These are phyloP conservation scores for Penicillium nucicola DNA, from an alignment of 495 filamentous ascomycete genomes.

Conservation along the genomic window DNA sequence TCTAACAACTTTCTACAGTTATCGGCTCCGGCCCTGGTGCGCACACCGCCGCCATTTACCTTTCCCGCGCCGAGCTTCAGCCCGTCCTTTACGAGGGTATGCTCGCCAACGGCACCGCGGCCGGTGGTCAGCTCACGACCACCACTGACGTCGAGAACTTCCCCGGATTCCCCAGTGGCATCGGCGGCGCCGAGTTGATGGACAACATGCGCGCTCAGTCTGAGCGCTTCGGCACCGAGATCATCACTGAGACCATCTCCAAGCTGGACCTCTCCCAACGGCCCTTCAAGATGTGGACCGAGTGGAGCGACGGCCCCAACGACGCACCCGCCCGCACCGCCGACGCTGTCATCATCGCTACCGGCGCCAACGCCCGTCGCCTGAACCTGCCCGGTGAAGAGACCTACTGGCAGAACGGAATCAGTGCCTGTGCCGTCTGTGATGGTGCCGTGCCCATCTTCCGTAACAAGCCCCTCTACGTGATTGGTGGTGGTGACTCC, in stretches of 20 bases:
- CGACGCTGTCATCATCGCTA: constrained; percentile 89
- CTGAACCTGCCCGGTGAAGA: constrained; percentile 85
- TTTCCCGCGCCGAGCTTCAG: constrained; percentile 84
- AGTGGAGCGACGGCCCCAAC: constrained; percentile 71
- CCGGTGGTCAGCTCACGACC: constrained; percentile 94
- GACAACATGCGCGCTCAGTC: constrained; percentile 92
- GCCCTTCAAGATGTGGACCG: constrained; percentile 89
- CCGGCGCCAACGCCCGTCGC: constrained; percentile 85
- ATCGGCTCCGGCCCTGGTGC: constrained; percentile 95
- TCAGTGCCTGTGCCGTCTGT: constrained; percentile 95
- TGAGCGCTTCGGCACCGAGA: constrained; percentile 83
- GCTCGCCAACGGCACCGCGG: constrained; percentile 93
- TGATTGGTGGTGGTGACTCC: constrained; percentile 96
- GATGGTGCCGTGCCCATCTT: constrained; percentile 98
- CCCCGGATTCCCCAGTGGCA: constrained; percentile 86
- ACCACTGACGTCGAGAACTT: constrained; percentile 99
- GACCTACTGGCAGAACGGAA: constrained; percentile 93
- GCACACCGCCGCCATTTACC: constrained; percentile 95
- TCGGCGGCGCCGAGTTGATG: constrained; percentile 86
- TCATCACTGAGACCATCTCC: constrained; percentile 87
- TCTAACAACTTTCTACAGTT: constrained; percentile 35
- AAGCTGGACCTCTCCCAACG: constrained; percentile 80
- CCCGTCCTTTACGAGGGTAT: constrained; percentile 96
- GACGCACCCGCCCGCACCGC: constrained; percentile 71
- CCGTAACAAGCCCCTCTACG: constrained; percentile 88